Percentiles rank a stretch among this genome's conserved stretches.
phyloP scores from a whole-genome alignment of 1,284 basidiomycete species.

The Mycena sp. region DNA sequence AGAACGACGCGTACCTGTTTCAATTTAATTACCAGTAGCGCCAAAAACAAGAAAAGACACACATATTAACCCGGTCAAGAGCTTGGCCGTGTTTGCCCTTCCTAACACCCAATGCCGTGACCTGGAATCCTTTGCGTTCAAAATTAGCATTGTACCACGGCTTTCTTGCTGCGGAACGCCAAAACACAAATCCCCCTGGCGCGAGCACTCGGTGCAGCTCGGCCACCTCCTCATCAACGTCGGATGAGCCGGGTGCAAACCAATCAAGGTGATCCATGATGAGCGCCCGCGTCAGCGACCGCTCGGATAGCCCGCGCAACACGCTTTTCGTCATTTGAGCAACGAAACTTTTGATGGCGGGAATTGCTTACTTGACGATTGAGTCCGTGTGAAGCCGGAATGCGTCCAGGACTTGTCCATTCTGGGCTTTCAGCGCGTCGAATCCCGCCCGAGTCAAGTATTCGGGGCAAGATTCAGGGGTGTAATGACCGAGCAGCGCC shows the following conservation, averaged over 20 bases:
- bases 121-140: slow-evolving; percentile 31
- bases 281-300: slow-evolving; percentile 72
- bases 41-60: slow-evolving; percentile 5
- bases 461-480: slow-evolving; percentile 74
- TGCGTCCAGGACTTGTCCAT: slow-evolving; percentile 62
- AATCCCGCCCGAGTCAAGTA: slow-evolving; percentile 81
- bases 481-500: slow-evolving; percentile 76
- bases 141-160: slow-evolving; percentile 75
- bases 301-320: slow-evolving; percentile 63
- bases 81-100: slow-evolving; percentile 25
- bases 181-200: slow-evolving; percentile 74
- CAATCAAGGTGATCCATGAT: slow-evolving; percentile 89
- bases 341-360: slow-evolving; percentile 10
- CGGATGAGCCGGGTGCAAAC: slow-evolving; percentile 72
- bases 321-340: slow-evolving; percentile 55
- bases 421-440: slow-evolving; percentile 60
- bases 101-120: slow-evolving; percentile 31
- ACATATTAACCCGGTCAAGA: slow-evolving; percentile 37
- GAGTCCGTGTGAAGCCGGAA: slow-evolving; percentile 86
- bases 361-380: slow-evolving; percentile 72
- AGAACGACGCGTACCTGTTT: slow-evolving; percentile 46
- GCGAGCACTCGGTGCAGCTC: slow-evolving; percentile 74
- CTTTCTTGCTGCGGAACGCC: slow-evolving; percentile 76
- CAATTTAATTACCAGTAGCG: not conserved
- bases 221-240: slow-evolving; percentile 71